Evolutionary conservation across 192 early-diverging fungal genomes (phyloP), one percentile per base, ranked within the genome.

Genomic region (Coemansia sp.): DNA sequence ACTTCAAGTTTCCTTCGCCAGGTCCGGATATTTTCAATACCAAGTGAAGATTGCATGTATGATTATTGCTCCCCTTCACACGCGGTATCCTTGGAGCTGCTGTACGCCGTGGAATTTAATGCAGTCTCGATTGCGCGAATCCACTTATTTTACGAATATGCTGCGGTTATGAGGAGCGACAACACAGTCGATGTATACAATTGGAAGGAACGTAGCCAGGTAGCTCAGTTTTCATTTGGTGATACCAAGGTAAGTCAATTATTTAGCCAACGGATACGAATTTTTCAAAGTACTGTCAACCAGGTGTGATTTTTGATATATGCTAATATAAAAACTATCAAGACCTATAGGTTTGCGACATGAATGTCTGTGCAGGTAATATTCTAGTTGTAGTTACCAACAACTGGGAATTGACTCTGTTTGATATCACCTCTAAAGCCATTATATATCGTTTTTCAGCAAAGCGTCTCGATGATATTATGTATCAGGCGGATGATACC

Each of bases 1-100:
- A 53, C 30, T 7, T 71, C 70, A 8, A 71, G 40, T 25, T 71
- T 45, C 16, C 51, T 71, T 46, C 70, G 62, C 58, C 56, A 65
- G 23, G 63, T 49, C 8, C 57, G 30, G 33, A 26, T 71, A 34
- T 65, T 59, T 37, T 60, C 57, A 29, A 35, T 71, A 10, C 21
- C 21, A 2, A 51, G 13, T 12, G 48, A 9, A 12, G 48, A 26
- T 23, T 21, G 6, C 25, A 12, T 8, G 25, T 26, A 7, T 26
- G 21, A 51, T 26, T 1, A 13, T 16, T 7, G 3, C 20, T 18
- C 16, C 21, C 21, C 48, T 51, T 7, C 23, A 21, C 23, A 49
- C 46, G 20, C 2, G 0, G 46, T 25, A 5, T 48, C 28, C 28
- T 30, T 48, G 13, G 28, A 53, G 49, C 58, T 37, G 29, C 30